Evolutionary conservation across 352 stramenopile species (phyloP), one percentile per base, ranked within the genome.

Genomic region (Pythium rishiriense): DNA sequence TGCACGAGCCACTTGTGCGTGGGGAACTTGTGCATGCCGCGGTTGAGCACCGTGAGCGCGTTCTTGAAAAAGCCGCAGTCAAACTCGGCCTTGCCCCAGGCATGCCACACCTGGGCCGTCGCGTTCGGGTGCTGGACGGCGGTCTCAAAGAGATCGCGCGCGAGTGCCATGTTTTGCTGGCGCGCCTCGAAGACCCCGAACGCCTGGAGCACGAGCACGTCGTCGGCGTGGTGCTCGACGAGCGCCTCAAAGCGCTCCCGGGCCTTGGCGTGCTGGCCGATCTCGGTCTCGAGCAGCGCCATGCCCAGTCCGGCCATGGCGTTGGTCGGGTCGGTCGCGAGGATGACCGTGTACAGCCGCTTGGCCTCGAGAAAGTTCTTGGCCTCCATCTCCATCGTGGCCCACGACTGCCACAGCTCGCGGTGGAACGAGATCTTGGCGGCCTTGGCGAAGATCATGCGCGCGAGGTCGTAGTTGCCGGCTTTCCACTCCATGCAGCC

Each of bases 401-500:
- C 87, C 87, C 87, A 96, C 28, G 87, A 96, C 62, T 88, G 87
- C 83, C 82, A 96, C 6, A 96, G 55, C 58, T 91, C 79, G 7
- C 53, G 35, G 61, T 91, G 68, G 64, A 93, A 96, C 42, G 74
- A 85, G 49, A 91, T 77, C 59, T 85, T 86, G 42, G 81, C 74
- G 15, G 83, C 83, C 61, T 93, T 94, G 50, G 68, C 68, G 64
- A 94, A 96, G 63, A 96, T 94, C 82, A 93, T 94, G 42, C 87
- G 70, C 54, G 87, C 85, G 43, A 96, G 75, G 64, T 84, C 81
- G 63, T 83, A 81, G 63, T 96, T 96, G 0, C 81, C 83, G 4
- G 81, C 85, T 48, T 92, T 91, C 87, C 87, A 96, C 69, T 96
- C 87, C 87, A 96, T 96, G 45, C 87, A 85, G 47, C 75, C 87